Percentiles rank a stretch among this genome's conserved stretches.
These are phyloP conservation scores for Polychaeton citri DNA, from an alignment of 2,329 filamentous ascomycete genomes.

Conservation along the genomic window DNA sequence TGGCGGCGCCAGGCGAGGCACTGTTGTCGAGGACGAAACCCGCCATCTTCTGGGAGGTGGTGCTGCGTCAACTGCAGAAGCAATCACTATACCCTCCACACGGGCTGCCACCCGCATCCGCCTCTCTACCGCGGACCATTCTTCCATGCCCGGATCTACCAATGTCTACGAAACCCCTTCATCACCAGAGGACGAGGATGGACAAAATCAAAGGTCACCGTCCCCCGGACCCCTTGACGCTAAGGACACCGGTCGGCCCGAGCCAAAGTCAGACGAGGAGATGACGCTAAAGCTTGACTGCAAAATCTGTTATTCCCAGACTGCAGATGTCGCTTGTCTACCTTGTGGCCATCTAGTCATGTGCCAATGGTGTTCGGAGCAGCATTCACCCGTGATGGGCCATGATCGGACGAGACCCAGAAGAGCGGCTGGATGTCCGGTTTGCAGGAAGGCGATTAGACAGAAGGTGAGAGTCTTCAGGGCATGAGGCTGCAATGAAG, in stretches of 20 bases:
- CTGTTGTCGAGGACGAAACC: not conserved
- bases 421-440: constrained; percentile 29
- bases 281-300: constrained; percentile 39
- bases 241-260: constrained; percentile 31
- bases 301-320: constrained; percentile 39
- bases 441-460: constrained; percentile 33
- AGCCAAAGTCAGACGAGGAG: constrained; percentile 34
- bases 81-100: not conserved
- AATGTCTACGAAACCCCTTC: constrained; percentile 3
- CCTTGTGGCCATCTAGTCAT: constrained; percentile 43
- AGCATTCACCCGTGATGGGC: constrained; percentile 32
- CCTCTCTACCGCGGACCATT: not conserved
- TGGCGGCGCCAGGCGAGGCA: constrained; percentile 3
- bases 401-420: constrained; percentile 27
- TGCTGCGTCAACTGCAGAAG: not conserved
- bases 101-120: no score
- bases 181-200: constrained; percentile 11
- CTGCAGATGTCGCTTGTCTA: constrained; percentile 38
- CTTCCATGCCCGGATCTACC: not conserved
- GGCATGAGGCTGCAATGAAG: no score
- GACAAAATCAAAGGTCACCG: constrained; percentile 9
- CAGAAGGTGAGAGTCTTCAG: constrained; percentile 26
- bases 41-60: no score
- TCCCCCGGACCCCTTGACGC: constrained; percentile 24
- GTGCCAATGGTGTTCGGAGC: constrained; percentile 42